Percentiles rank a stretch among this genome's conserved stretches.
Evolutionary conservation across 495 filamentous ascomycete species (phyloP).

Genomic region (Hypoxylon crocopeplum): DNA sequence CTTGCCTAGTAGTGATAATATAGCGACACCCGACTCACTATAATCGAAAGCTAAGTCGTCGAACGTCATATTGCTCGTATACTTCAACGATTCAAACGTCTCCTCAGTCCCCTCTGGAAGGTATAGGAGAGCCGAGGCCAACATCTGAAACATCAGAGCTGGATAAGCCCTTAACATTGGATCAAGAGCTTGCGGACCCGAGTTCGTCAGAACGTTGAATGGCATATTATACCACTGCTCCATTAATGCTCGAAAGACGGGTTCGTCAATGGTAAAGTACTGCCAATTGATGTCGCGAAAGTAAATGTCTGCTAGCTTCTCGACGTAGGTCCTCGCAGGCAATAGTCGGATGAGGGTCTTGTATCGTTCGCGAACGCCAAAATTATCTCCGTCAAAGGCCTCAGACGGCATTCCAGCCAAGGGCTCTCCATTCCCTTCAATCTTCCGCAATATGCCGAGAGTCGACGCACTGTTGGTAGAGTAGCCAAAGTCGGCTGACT

Average conservation of each 20-base stretch:
- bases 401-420: conserved; percentile 39
- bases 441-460: conserved; percentile 58
- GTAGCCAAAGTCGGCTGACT: conserved; percentile 56
- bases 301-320: conserved; percentile 60
- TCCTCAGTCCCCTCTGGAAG: conserved; percentile 55
- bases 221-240: conserved; percentile 58
- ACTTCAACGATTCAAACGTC: conserved; percentile 59
- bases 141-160: conserved; percentile 62
- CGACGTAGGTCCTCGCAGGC: conserved; percentile 59
- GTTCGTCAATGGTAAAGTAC: conserved; percentile 62
- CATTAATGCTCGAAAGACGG: conserved; percentile 56
- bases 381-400: conserved; percentile 35
- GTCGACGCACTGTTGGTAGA: conserved; percentile 52
- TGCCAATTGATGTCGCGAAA: conserved; percentile 66
- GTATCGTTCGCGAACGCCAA: conserved; percentile 56
- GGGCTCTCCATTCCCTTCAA: conserved; percentile 46
- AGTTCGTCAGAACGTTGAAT: conserved; percentile 49
- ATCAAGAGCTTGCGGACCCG: conserved; percentile 50
- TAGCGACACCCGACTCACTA: conserved; percentile 61
- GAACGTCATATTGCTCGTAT: conserved; percentile 65
- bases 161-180: conserved; percentile 59
- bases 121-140: conserved; percentile 61
- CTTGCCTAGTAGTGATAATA: conserved; percentile 62
- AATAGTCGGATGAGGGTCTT: conserved; percentile 60
- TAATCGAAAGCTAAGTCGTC: conserved; percentile 65